Evolutionary conservation across 352 stramenopile genomes (phyloP), one percentile per base, ranked within the genome.

Genomic region (Poterioochromonas sp.): DNA sequence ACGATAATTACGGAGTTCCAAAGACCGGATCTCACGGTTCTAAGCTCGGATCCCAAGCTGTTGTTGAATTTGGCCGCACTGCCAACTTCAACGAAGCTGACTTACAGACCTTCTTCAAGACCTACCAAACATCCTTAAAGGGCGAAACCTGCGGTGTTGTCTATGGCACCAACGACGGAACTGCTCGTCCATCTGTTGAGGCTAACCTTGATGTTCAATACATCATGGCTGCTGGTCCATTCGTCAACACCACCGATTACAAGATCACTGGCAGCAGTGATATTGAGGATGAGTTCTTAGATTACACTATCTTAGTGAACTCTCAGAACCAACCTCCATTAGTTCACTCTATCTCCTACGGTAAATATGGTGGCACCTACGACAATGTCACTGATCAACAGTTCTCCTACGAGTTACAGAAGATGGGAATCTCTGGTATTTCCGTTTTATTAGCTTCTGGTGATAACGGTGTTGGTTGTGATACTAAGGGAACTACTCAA

Each of bases 371-470:
- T 12, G 37, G 39, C 29, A 37, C 12, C 29, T 58, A 58, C 40
- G 37, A 51, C 65, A 51, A 74, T 37, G n/a, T n/a, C 37, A 58
- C 41, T 74, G 70, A 79, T 8, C 34, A 60, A 34, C 37, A 40
- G 26, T 65, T 74, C 37, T 79, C 77, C 20, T 51, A 49, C 60
- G 51, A 79, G 29, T 77, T 80, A 32, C n/a, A 43, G 29, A 81
- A 81, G 44, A 44, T 81, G 41, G 76, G 78, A 34, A 43, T 77
- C 37, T n/a, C 2, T 1, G 78, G 78, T 39, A 58, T 81, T 12
- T 79, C 78, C n/a, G 43, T 81, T 8, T n/a, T 81, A n/a, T 26
- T 54, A 18, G 29, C 78, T 5, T 73, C 74, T 34, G 78, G 78
- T 29, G 78, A 81, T 32, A 44, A 69, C 22, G 78, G 78, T 34